Evolutionary conservation across 2,329 filamentous ascomycete genomes (phyloP), one percentile per base, ranked within the genome.

Genomic region (Pseudodiploospora longispora): DNA sequence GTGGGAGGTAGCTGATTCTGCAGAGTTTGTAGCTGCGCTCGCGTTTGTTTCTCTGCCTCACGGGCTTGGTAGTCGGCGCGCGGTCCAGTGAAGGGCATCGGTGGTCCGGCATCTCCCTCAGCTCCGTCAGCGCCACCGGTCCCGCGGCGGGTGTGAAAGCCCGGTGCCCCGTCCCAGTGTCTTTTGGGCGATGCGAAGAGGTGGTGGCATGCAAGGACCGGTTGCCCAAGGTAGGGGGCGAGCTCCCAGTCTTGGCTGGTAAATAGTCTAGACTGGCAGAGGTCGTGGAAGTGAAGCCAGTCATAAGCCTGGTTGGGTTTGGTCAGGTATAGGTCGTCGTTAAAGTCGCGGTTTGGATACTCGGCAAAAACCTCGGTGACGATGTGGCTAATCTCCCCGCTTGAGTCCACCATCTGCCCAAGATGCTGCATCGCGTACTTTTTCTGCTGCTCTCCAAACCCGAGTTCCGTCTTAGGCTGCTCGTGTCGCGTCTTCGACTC

Each of bases 221-320:
- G 83, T 53, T 93, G 86, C 55, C 83, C 87, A 40, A 97, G 76
- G 61, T 98, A 98, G 0, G 87, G 83, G 1, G 78, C 79, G 10
- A 98, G 70, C 63, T 98, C 93, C 86, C 93, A 98, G 44, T 95
- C 90, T 61, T 96, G 91, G 47, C 78, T 82, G n/a, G 80, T 70
- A 59, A 83, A 94, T 1, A 97, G 75, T 34, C 83, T 80, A 1
- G 83, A 82, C 27, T 87, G 88, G 50, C 95, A 82, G 1, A 73
- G 71, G 56, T 97, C 93, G 63, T 96, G 87, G 64, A 98, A 97
- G 62, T 94, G 75, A 44, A 98, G 77, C 93, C 93, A 98, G 58
- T 96, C 91, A 62, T 95, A 95, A 1, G 87, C 87, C 61, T 77
- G 70, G 52, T 84, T 82, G 0, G 94, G 94, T 59, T 98, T 98